phyloP scores from a whole-genome alignment of 1,139 yeast species.

The Eremothecium sinecaudum region DNA sequence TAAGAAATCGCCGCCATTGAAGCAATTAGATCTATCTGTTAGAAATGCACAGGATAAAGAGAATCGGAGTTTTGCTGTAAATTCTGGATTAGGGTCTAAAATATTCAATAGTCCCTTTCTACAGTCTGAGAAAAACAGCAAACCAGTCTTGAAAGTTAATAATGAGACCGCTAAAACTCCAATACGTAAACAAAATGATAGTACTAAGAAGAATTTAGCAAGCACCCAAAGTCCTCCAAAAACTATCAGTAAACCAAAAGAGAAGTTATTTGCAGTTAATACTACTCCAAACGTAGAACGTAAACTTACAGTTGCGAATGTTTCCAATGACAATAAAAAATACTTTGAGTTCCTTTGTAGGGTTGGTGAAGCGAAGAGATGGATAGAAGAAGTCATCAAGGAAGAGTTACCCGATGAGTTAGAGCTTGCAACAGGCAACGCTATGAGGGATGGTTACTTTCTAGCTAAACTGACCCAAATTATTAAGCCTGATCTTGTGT shows the following conservation, averaged over 20 bases:
- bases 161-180: no score
- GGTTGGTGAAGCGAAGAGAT: slow-evolving; percentile 71
- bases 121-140: no score
- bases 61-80: slow-evolving; percentile 8
- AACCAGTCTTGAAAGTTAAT: no score
- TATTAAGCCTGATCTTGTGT: slow-evolving; percentile 59
- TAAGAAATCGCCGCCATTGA: background rate
- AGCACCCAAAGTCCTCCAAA: no score
- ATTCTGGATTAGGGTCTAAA: background rate
- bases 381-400: slow-evolving; percentile 56
- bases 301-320: slow-evolving; percentile 11
- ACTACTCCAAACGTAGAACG: no score
- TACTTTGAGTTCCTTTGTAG: slow-evolving; percentile 84
- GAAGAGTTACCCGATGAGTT: slow-evolving; percentile 44
- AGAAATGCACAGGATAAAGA: slow-evolving; percentile 6
- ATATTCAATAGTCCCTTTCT: slow-evolving; percentile 4
- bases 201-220: no score
- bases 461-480: slow-evolving; percentile 70
- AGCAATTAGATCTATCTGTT: background rate
- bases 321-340: slow-evolving; percentile 14
- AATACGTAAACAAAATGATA: no score
- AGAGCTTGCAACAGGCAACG: slow-evolving; percentile 46
- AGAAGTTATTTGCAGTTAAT: no score
- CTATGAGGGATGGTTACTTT: slow-evolving; percentile 72
- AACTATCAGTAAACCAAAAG: no score